Percentiles rank a stretch among this genome's conserved stretches.
These are phyloP conservation scores for Luzula sylvatica DNA, from an alignment of 176 grass and related monocot genomes.

Conservation along the genomic window DNA sequence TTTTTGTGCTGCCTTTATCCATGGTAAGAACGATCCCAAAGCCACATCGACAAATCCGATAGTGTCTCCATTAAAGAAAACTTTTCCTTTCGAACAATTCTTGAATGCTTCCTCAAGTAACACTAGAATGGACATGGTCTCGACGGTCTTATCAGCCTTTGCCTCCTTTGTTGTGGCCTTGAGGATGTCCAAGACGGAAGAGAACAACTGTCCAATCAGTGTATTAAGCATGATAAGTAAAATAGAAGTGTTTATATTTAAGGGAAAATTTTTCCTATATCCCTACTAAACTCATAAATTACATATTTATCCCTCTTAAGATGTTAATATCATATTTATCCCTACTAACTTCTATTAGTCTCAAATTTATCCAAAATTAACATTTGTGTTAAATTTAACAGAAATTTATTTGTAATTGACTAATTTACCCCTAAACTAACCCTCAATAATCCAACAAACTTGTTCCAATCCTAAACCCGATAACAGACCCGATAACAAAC, in stretches of 20 bases:
- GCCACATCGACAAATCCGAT: conserved; percentile 22
- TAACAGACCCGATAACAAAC: no score
- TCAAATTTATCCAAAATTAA: no score
- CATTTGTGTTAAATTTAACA: no score
- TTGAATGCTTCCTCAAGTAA: conserved; percentile 23
- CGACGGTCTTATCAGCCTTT: conserved; percentile 3
- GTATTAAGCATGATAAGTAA: not conserved
- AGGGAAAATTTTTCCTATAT: no score
- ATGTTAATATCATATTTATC: not conserved
- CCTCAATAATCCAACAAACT: no score
- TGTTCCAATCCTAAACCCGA: no score
- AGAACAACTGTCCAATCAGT: conserved; percentile 6
- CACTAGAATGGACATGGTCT: not conserved
- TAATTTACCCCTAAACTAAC: no score
- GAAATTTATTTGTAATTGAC: no score
- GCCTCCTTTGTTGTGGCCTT: conserved; percentile 2
- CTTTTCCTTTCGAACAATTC: conserved; percentile 14
- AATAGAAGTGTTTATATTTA: conserved; percentile 3
- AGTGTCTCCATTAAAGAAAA: conserved; percentile 27
- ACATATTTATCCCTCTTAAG: no score
- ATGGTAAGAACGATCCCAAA: conserved; percentile 18
- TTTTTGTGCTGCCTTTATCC: conserved; percentile 14
- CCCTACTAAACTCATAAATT: no score
- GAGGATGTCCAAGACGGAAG: not conserved
- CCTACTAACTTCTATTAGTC: no score